These are phyloP conservation scores for Pseudogymnoascus pannorum DNA, from an alignment of 2,329 filamentous ascomycete species.

Conservation along the genomic window DNA sequence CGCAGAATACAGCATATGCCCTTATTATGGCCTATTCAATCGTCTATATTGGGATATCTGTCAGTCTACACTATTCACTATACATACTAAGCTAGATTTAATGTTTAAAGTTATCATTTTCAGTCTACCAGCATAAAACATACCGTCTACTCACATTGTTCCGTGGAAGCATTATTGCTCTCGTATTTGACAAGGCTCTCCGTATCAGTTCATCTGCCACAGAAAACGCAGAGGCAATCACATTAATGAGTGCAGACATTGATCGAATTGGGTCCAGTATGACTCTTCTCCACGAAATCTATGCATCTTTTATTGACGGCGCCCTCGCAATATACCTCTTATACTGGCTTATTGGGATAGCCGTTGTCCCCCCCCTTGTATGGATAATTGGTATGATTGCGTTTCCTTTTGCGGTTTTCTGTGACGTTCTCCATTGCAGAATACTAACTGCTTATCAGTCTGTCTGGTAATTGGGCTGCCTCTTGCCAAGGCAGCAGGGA, in stretches of 20 bases:
- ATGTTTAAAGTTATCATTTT: not conserved
- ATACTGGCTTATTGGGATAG: not conserved
- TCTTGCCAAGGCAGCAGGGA: not conserved
- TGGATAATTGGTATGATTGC: not conserved
- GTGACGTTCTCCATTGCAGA: not conserved
- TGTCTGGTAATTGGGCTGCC: not conserved
- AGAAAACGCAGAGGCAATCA: not conserved
- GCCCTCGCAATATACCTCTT: not conserved
- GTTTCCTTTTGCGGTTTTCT: not conserved
- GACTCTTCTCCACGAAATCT: not conserved
- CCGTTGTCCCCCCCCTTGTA: not conserved
- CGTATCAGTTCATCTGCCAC: slow-evolving; percentile 9
- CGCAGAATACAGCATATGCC: slow-evolving; percentile 28
- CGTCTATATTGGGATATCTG: slow-evolving; percentile 37
- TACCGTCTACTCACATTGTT: slow-evolving; percentile 12
- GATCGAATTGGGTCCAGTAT: not conserved
- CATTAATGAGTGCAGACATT: not conserved
- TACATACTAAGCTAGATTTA: not conserved
- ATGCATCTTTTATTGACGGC: not conserved
- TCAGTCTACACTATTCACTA: slow-evolving; percentile 20
- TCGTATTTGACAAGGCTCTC: slow-evolving; percentile 11
- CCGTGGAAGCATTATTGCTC: slow-evolving; percentile 5
- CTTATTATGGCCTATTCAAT: slow-evolving; percentile 36
- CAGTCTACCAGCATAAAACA: slow-evolving; percentile 10
- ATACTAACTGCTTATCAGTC: not conserved